Base-by-base conservation (phyloP, 257 asterid species). In the Fraxinus americana region DNA sequence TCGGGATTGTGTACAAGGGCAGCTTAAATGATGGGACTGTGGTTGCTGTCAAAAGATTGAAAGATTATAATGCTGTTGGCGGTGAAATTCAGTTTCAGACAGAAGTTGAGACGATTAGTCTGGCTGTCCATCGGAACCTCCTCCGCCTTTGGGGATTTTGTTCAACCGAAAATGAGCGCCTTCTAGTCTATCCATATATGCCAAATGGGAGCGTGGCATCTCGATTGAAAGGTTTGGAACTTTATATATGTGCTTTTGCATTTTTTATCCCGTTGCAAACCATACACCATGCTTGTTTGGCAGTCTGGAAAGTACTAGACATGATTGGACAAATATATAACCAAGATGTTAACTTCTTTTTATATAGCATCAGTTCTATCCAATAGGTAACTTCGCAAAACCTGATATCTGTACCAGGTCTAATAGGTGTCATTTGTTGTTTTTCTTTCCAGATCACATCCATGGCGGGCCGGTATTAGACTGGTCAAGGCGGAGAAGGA, bases 71-170 rank as follows among this genome's bases (percentile, higher is more conserved):
- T 84, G 91, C 96, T 30, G 90, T 84, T 48, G 97, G 98, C 4
- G 97, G 98, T 43, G 98, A 96, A 80, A 89, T 90, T 61, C 99
- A 96, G 87, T 96, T 96, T 74, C 98, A 96, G 80, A 96, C 97
- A 9, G 99, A 96, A 86, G 97, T 94, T 0, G 97, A 94, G 85
- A 84, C 91, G 21, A 94, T 94, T 83, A 94, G 98, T 82, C 83
- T 94, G 80, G 98, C 98, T 19, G 96, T 94, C 34, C 98, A 94
- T 81, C 84, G 94, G 67, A 94, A 94, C 83, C 98, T 94, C 80
- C 95, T 94, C 50, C 91, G 90, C 7, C 98, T 94, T 23, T 89
- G 88, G 96, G 98, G 98, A 1, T 94, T 91, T 79, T 94, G 98
- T 75, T 90, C 94, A 32, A 91, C 97, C 21, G 96, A 90, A 85